Evolutionary conservation across 345 rosid genomes (phyloP).

Genomic region (Aquilaria malaccensis): DNA sequence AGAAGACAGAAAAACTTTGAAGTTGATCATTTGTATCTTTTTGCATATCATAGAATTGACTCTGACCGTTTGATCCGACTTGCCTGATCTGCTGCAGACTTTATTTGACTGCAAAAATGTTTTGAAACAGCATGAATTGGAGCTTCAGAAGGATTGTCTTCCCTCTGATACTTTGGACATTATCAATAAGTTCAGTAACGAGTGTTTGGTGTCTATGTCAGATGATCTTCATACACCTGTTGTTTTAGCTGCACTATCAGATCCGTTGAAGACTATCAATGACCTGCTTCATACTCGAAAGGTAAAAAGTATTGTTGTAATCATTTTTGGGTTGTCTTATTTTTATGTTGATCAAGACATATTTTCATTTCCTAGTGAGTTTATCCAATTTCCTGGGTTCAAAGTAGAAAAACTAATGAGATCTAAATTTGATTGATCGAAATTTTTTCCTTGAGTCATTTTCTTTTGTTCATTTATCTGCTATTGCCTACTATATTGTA

Average conservation of each 20-base stretch:
- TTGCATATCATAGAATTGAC: not conserved
- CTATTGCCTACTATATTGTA: no score
- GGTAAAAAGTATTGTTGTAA: conserved; percentile 30
- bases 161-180: conserved; percentile 38
- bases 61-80: conserved; percentile 7
- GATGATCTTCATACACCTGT: conserved; percentile 90
- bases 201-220: conserved; percentile 66
- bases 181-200: conserved; percentile 44
- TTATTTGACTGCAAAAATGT: conserved; percentile 56
- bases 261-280: conserved; percentile 72
- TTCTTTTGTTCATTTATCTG: no score
- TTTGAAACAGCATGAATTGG: conserved; percentile 37
- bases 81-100: conserved; percentile 51
- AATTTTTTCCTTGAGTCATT: no score
- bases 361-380: not conserved
- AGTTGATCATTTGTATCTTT: not conserved
- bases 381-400: not conserved
- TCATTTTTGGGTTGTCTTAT: no score
- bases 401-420: no score
- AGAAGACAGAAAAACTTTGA: not conserved
- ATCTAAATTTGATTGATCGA: no score
- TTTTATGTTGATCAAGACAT: no score
- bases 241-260: conserved; percentile 80
- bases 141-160: conserved; percentile 26
- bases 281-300: conserved; percentile 80